Conservation (phyloP, 1,139 yeast species). For the Nadsonia commutata region DNA sequence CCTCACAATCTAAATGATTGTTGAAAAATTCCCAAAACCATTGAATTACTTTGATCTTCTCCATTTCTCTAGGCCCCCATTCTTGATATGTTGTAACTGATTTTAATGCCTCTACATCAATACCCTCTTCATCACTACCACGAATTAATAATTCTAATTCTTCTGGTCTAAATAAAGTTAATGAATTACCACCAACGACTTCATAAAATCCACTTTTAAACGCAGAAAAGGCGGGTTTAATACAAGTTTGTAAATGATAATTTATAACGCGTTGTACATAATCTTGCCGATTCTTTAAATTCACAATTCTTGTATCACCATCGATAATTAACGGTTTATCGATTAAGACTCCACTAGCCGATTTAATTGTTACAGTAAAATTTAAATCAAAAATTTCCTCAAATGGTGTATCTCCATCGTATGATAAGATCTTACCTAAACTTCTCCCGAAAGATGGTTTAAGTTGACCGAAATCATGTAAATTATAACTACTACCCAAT, state of each 20-base stretch:
- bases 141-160: slow-evolving; percentile 69
- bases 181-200: slow-evolving; percentile 70
- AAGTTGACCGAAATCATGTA: slow-evolving; percentile 51
- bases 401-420: slow-evolving; percentile 22
- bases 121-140: slow-evolving; percentile 48
- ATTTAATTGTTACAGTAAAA: slow-evolving; percentile 29
- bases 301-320: slow-evolving; percentile 44
- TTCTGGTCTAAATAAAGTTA: slow-evolving; percentile 61
- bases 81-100: slow-evolving; percentile 63
- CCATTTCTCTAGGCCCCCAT: slow-evolving; percentile 30
- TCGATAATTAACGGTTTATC: slow-evolving; percentile 31
- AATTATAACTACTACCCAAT: slow-evolving; percentile 37
- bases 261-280: slow-evolving; percentile 51
- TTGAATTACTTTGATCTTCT: slow-evolving; percentile 25
- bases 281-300: slow-evolving; percentile 35
- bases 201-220: slow-evolving; percentile 57
- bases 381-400: slow-evolving; percentile 31
- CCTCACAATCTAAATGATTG: slow-evolving; percentile 27
- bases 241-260: slow-evolving; percentile 43
- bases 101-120: slow-evolving; percentile 53
- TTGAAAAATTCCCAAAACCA: slow-evolving; percentile 89
- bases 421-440: slow-evolving; percentile 38
- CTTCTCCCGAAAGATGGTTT: slow-evolving; percentile 54
- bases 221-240: slow-evolving; percentile 37
- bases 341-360: slow-evolving; percentile 7